Evolutionary conservation across 2,329 filamentous ascomycete genomes (phyloP).

Genomic region (Aspergillus awamori): DNA sequence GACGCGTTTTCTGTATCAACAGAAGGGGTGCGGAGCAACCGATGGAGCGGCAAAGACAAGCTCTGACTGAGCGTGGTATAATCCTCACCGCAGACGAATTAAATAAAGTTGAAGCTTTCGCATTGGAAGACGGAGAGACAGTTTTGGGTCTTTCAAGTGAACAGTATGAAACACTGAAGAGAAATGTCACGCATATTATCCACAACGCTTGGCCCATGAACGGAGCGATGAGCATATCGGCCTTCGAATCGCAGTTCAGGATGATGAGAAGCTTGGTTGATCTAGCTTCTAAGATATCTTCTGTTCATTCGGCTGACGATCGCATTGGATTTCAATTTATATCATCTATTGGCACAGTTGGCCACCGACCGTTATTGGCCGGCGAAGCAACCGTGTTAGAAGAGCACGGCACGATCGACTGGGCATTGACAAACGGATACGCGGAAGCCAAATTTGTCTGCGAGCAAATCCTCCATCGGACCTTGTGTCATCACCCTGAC

Average conservation of each 20-base stretch:
- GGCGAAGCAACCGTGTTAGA: conserved; percentile 47
- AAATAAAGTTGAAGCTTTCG: conserved; percentile 51
- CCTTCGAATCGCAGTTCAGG: conserved; percentile 36
- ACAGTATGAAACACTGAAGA: conserved; percentile 45
- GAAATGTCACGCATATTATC: conserved; percentile 51
- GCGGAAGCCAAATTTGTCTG: conserved; percentile 57
- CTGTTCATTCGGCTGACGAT: neutral
- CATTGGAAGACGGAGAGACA: conserved; percentile 52
- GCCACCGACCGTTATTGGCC: conserved; percentile 31
- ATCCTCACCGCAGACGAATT: conserved; percentile 18
- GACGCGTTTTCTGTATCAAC: conserved; percentile 52
- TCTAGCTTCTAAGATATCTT: conserved; percentile 43
- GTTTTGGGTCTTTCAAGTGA: conserved; percentile 51
- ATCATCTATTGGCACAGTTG: conserved; percentile 48
- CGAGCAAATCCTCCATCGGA: conserved; percentile 55
- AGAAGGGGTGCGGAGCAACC: conserved; percentile 36
- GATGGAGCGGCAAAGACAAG: conserved; percentile 37
- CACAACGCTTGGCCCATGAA: conserved; percentile 39
- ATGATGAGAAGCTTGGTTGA: conserved; percentile 55
- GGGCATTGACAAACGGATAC: conserved; percentile 53
- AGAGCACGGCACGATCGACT: conserved; percentile 41
- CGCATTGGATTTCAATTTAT: conserved; percentile 44
- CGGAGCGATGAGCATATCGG: conserved; percentile 18
- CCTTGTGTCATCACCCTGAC: conserved; percentile 47
- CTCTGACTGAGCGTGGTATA: conserved; percentile 33